Percentiles rank a stretch among this genome's conserved stretches.
phyloP scores from a whole-genome alignment of 805 yeast species.

The Maudiozyma barnettii region DNA sequence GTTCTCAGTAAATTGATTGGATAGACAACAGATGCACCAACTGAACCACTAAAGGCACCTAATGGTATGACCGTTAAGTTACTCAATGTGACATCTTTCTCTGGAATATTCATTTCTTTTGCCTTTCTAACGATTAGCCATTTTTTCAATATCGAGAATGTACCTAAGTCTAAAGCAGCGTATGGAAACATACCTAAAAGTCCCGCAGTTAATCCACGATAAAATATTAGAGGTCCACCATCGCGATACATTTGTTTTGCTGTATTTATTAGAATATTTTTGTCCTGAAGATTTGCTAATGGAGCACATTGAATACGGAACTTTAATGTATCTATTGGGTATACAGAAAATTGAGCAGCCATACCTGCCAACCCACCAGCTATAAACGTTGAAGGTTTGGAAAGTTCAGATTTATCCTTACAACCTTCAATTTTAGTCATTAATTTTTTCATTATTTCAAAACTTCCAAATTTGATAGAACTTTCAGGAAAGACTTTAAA shows the following conservation, averaged over 20 bases:
- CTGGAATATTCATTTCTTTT: constrained; percentile 36
- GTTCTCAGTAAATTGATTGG: constrained; percentile 89
- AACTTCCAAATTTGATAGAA: constrained; percentile 94
- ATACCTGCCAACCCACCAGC: constrained; percentile 98
- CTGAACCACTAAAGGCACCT: constrained; percentile 93
- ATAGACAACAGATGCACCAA: constrained; percentile 92
- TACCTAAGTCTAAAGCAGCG: constrained; percentile 92
- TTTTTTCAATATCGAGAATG: constrained; percentile 76
- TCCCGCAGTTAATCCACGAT: constrained; percentile 86
- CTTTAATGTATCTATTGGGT: constrained; percentile 91
- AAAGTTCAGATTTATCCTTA: constrained; percentile 56
- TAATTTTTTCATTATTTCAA: constrained; percentile 73
- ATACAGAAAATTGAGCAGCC: constrained; percentile 81
- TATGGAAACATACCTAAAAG: constrained; percentile 93
- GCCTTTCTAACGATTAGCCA: constrained; percentile 65
- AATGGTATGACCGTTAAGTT: constrained; percentile 73
- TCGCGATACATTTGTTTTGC: constrained; percentile 67
- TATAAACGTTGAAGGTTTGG: constrained; percentile 69
- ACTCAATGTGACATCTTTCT: constrained; percentile 64
- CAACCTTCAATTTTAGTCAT: constrained; percentile 71
- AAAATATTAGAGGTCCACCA: constrained; percentile 73
- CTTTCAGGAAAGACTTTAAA: constrained; percentile 92
- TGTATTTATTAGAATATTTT: constrained; percentile 50
- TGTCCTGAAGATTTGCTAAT: constrained; percentile 50
- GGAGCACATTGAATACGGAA: constrained; percentile 91